phyloP scores from a whole-genome alignment of 1,139 yeast species.

The Blastobotrys arbuscula region DNA sequence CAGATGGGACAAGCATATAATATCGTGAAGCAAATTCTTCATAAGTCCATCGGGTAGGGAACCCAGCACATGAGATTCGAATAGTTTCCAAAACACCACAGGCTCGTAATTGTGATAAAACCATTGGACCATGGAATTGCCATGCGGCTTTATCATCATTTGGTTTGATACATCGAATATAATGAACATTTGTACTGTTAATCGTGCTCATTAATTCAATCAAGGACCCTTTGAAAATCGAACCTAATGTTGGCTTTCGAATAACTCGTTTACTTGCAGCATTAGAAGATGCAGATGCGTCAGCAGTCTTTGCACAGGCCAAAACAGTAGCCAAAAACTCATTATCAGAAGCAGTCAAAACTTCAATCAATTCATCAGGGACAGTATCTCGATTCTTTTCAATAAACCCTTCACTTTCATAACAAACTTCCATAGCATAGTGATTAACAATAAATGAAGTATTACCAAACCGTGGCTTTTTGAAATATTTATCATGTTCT shows the following conservation, averaged over 20 bases:
- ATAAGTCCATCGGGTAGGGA: conserved; percentile 94
- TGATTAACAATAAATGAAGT: conserved; percentile 86
- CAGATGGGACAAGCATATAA: conserved; percentile 71
- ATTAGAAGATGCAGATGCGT: conserved; percentile 41
- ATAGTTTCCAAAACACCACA: conserved; percentile 98
- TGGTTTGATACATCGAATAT: conserved; percentile 96
- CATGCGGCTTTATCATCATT: conserved; percentile 92
- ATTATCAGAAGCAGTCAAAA: conserved; percentile 64
- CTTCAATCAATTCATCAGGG: conserved; percentile 90
- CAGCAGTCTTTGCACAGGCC: conserved; percentile 56
- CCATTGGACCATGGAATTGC: conserved; percentile 96
- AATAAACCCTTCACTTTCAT: conserved; percentile 90
- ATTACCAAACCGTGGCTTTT: conserved; percentile 92
- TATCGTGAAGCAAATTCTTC: conserved; percentile 90
- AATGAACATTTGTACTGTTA: conserved; percentile 90
- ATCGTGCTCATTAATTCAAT: conserved; percentile 91
- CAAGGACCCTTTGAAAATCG: conserved; percentile 86
- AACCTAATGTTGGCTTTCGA: conserved; percentile 90
- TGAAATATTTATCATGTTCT: conserved; percentile 73
- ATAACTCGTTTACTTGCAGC: conserved; percentile 39
- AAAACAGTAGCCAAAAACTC: conserved; percentile 59
- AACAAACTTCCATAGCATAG: conserved; percentile 90
- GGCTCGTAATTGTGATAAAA: conserved; percentile 88
- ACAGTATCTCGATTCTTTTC: conserved; percentile 97
- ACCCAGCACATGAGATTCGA: conserved; percentile 94